Evolutionary conservation across 2,329 filamentous ascomycete genomes (phyloP).

Genomic region (Teratosphaeria nubilosa): DNA sequence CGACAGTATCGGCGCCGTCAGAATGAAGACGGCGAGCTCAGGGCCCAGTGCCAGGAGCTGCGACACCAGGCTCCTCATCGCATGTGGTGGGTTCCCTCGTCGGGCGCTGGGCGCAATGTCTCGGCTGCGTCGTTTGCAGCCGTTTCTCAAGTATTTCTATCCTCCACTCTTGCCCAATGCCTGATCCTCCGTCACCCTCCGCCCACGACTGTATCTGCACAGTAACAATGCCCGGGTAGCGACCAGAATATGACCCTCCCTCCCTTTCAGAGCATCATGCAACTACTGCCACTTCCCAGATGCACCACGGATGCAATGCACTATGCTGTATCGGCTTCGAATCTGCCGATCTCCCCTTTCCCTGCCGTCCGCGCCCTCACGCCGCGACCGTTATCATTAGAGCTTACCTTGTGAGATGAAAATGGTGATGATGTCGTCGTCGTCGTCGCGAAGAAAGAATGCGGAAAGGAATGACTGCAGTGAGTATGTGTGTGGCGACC

Average conservation of each 20-base stretch:
- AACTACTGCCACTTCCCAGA: not conserved
- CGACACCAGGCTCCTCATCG: slow-evolving; percentile 21
- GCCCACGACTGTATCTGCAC: not conserved
- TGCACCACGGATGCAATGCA: not conserved
- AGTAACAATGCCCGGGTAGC: not conserved
- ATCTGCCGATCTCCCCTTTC: not conserved
- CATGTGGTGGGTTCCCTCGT: not conserved
- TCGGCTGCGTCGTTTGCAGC: not conserved
- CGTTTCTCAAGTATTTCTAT: not conserved
- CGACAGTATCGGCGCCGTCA: slow-evolving; percentile 17
- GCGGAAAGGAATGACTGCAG: not conserved
- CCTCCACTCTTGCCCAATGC: not conserved
- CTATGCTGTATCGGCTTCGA: not conserved
- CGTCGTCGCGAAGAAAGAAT: not conserved
- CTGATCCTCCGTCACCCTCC: not conserved
- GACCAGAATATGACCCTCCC: no score
- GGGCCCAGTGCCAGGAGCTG: slow-evolving; percentile 26
- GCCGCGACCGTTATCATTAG: not conserved
- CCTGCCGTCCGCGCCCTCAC: not conserved
- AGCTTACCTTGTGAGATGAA: not conserved
- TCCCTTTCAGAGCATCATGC: not conserved
- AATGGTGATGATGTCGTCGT: not conserved
- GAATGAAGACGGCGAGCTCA: slow-evolving; percentile 24
- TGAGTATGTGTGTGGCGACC: not conserved
- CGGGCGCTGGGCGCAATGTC: not conserved